Base-by-base conservation (phyloP, 257 asterid species). In the Solanum tarapatanum region DNA sequence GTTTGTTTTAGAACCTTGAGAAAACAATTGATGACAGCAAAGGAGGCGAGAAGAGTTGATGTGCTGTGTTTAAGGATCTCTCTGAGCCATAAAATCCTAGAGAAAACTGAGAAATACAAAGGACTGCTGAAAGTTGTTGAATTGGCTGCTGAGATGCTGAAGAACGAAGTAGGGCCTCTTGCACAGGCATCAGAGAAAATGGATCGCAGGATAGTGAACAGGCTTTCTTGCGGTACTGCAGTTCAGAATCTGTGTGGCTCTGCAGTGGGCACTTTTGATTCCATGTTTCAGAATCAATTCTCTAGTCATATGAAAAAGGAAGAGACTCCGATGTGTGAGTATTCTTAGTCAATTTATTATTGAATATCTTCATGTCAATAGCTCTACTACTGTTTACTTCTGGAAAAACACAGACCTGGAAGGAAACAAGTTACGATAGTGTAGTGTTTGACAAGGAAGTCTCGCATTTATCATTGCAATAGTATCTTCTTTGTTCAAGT, bases 11-110 rank as follows among this genome's bases (percentile, higher is more conserved):
- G 98, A 75, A 91, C 95, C 73, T 94, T 98, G 96, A 92, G 95
- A 90, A 96, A 96, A 91, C 98, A 96, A 88, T 88, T 96, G 83
- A 87, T 92, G 30, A 95, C 91, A 83, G 98, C 98, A 37, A 92
- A 87, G 89, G 98, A 94, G 86, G 96, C 98, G 19, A 94, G 98
- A 85, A 92, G 97, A 86, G 97, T 96, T n/a, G 98, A 94, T 89
- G 93, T 91, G 77, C 88, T 96, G 70, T 92, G 98, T 93, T 93
- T 91, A 80, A 90, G 98, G 89, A 92, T 96, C 89, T 93, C 94
- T 33, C 91, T 96, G 19, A 91, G 95, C 90, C 93, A 91, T 89
- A 93, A 94, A 90, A 93, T 96, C 91, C 97, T 96, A 87, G 90
- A 93, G 12, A 94, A 97, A 28, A 94, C 94, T 19, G 91, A 93